These are phyloP conservation scores for Fomitopsis betulina DNA, from an alignment of 1,284 basidiomycete genomes.

Conservation along the genomic window DNA sequence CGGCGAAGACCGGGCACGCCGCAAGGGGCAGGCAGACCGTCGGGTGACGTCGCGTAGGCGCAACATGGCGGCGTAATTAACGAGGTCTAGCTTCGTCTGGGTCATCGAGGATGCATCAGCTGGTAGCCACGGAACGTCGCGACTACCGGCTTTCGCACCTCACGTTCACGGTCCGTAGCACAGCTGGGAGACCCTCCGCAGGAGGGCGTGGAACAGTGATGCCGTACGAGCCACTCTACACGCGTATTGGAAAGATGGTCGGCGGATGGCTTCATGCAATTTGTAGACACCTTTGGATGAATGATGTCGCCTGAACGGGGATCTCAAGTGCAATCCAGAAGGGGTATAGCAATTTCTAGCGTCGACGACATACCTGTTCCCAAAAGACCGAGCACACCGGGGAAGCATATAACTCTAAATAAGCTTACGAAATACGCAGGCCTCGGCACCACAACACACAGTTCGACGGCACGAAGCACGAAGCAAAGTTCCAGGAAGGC, in stretches of 20 bases:
- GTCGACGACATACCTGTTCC: background rate
- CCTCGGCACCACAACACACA: too few relatives aligned
- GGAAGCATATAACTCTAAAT: background rate
- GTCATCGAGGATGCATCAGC: background rate
- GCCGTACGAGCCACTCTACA: background rate
- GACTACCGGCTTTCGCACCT: background rate
- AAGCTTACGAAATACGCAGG: background rate
- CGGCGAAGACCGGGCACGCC: background rate
- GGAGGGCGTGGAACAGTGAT: background rate
- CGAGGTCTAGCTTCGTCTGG: background rate
- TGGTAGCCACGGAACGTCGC: background rate
- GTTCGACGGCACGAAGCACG: too few relatives aligned
- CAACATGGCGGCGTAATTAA: background rate
- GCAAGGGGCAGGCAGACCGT: background rate
- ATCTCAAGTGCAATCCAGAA: too few relatives aligned
- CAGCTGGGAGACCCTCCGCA: background rate
- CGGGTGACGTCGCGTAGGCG: background rate
- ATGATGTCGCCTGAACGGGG: background rate
- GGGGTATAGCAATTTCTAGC: background rate
- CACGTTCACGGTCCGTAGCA: background rate
- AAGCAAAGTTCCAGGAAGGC: background rate
- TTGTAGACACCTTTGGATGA: background rate
- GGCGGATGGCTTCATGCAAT: background rate
- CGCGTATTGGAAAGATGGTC: background rate
- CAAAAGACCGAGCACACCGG: background rate